A percentile compares a stretch with the other conserved stretches of the same genome.
Conservation (phyloP, 2,329 filamentous ascomycete genomes). For the Alternaria tenuissima region DNA sequence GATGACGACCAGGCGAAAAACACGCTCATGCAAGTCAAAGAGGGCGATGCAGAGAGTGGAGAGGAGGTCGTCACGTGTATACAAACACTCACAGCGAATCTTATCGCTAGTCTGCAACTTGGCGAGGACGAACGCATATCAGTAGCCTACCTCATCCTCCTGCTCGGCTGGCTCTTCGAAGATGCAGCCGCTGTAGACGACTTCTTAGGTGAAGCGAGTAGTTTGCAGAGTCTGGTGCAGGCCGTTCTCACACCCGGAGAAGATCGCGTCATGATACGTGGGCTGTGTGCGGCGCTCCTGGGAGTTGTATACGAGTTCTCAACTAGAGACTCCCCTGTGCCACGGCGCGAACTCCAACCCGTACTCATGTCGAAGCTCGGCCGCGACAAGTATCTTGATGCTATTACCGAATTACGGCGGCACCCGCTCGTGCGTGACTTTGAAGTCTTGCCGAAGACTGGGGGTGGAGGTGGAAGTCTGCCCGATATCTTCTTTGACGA, state of each 20-base stretch:
- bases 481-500: slow-evolving; percentile 87
- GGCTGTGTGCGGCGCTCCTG: slow-evolving; percentile 82
- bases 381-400: slow-evolving; percentile 86
- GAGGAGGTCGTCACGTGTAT: slow-evolving; percentile 97
- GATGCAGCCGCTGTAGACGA: slow-evolving; percentile 92
- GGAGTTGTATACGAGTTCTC: slow-evolving; percentile 96
- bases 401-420: slow-evolving; percentile 77
- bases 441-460: slow-evolving; percentile 79
- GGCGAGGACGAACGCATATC: slow-evolving; percentile 80
- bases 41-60: slow-evolving; percentile 86
- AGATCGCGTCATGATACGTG: slow-evolving; percentile 75
- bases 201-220: slow-evolving; percentile 89
- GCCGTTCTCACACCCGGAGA: slow-evolving; percentile 63
- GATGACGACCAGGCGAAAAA: slow-evolving; percentile 82
- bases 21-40: slow-evolving; percentile 80
- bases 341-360: slow-evolving; percentile 80
- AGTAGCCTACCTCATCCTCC: slow-evolving; percentile 87
- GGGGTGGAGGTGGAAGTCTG: slow-evolving; percentile 59
- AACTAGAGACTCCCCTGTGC: slow-evolving; percentile 92
- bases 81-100: slow-evolving; percentile 83
- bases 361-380: slow-evolving; percentile 80
- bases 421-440: slow-evolving; percentile 86
- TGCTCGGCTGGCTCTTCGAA: slow-evolving; percentile 91
- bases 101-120: slow-evolving; percentile 80
- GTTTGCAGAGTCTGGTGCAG: slow-evolving; percentile 85